These are phyloP conservation scores for Wickerhamiella infanticola DNA, from an alignment of 1,139 yeast genomes.

Conservation along the genomic window DNA sequence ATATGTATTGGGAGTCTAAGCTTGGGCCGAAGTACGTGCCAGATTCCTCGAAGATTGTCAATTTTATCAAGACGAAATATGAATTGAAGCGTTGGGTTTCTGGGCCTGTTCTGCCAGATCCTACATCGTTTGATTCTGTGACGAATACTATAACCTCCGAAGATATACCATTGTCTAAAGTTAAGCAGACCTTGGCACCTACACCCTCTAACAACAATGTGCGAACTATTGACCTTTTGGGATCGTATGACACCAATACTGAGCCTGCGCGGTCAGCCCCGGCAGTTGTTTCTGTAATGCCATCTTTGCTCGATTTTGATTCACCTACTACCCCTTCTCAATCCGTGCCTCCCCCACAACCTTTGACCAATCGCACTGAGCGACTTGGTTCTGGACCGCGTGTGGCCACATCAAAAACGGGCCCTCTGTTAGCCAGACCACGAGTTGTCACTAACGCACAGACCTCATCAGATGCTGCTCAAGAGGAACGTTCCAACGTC, in stretches of 20 bases:
- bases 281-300: background rate
- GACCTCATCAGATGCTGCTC: background rate
- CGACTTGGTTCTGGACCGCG: too few relatives aligned
- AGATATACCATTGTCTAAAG: constrained; percentile 16
- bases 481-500: constrained; percentile 11
- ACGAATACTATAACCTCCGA: constrained; percentile 8
- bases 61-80: constrained; percentile 81
- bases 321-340: background rate
- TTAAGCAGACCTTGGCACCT: constrained; percentile 10
- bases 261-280: background rate
- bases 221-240: constrained; percentile 1
- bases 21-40: constrained; percentile 62
- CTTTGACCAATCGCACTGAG: background rate
- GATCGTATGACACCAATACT: background rate
- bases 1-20: constrained; percentile 64
- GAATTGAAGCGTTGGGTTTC: constrained; percentile 77
- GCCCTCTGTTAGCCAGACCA: too few relatives aligned
- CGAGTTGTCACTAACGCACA: too few relatives aligned
- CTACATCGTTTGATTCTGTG: constrained; percentile 27
- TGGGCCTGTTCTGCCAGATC: constrained; percentile 40
- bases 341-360: background rate
- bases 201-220: background rate
- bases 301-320: background rate
- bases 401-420: too few relatives aligned
- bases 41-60: constrained; percentile 71